A percentile compares a stretch with the other conserved stretches of the same genome.
Conservation (phyloP, 495 filamentous ascomycete genomes). For the Aspergillus ellipticus region DNA sequence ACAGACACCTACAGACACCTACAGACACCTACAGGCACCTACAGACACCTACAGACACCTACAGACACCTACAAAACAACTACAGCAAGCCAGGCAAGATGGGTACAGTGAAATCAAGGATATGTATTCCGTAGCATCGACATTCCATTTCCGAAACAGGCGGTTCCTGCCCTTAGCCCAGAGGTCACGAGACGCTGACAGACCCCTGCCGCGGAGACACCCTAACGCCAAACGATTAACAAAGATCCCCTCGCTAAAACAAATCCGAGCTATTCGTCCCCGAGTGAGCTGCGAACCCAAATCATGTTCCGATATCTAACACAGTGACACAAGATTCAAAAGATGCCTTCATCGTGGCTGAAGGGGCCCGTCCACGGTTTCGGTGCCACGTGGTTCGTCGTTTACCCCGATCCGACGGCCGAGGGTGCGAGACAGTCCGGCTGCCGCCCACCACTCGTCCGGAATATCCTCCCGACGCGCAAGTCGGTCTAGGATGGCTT, state of each 20-base stretch:
- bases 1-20: too few relatives aligned
- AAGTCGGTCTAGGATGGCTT: constrained; percentile 62
- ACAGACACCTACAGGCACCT: too few relatives aligned
- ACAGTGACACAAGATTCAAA: constrained; percentile 10
- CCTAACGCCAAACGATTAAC: constrained; percentile 3
- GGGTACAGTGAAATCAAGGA: not conserved
- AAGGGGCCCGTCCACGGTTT: constrained; percentile 22
- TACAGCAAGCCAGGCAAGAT: too few relatives aligned
- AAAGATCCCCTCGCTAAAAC: constrained; percentile 11
- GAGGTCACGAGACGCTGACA: too few relatives aligned
- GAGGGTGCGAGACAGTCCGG: constrained; percentile 59
- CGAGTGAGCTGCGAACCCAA: not conserved
- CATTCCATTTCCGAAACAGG: too few relatives aligned
- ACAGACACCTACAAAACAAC: too few relatives aligned
- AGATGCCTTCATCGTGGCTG: constrained; percentile 6
- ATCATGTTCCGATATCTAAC: constrained; percentile 14
- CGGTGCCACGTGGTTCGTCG: constrained; percentile 20
- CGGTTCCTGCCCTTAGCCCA: too few relatives aligned
- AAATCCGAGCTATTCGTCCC: not conserved
- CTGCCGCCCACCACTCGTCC: constrained; percentile 73
- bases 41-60: too few relatives aligned
- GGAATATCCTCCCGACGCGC: constrained; percentile 66
- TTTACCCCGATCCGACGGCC: constrained; percentile 28
- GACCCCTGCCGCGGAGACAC: too few relatives aligned
- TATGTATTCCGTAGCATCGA: too few relatives aligned